Conservation (phyloP, 2,329 filamentous ascomycete genomes). For the Hypoxylon sp. region DNA sequence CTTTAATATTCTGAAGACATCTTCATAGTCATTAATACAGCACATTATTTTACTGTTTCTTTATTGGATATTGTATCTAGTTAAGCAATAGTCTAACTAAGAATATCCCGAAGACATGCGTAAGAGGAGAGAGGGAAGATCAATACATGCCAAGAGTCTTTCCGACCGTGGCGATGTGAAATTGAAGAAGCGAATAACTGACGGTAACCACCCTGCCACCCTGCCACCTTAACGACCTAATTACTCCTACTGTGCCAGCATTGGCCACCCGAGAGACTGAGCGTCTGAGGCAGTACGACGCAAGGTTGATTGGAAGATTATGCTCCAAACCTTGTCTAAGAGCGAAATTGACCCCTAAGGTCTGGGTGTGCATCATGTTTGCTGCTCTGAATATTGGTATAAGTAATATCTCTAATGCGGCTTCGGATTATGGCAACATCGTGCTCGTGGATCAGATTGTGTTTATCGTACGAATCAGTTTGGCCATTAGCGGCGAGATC, state of each 20-base stretch:
- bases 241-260: constrained; percentile 27
- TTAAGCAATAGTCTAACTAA: background rate
- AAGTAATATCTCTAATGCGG: constrained; percentile 52
- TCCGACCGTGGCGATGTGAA: constrained; percentile 36
- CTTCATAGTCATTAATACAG: background rate
- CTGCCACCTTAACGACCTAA: background rate
- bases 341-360: constrained; percentile 40
- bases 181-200: constrained; percentile 25
- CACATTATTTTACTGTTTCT: background rate
- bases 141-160: background rate
- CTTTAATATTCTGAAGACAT: too few species aligned
- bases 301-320: constrained; percentile 59
- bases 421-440: constrained; percentile 49
- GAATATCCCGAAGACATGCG: background rate
- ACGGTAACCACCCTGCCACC: constrained; percentile 1
- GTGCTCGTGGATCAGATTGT: background rate
- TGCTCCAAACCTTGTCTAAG: constrained; percentile 37
- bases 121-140: background rate
- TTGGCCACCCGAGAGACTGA: constrained; percentile 42
- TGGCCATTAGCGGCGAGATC: background rate
- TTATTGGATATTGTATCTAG: background rate
- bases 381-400: constrained; percentile 47
- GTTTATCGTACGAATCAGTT: background rate
- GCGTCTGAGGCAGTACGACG: constrained; percentile 50
- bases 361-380: constrained; percentile 53